phyloP scores from a whole-genome alignment of 305 asterid species.

The Fraxinus nigra region DNA sequence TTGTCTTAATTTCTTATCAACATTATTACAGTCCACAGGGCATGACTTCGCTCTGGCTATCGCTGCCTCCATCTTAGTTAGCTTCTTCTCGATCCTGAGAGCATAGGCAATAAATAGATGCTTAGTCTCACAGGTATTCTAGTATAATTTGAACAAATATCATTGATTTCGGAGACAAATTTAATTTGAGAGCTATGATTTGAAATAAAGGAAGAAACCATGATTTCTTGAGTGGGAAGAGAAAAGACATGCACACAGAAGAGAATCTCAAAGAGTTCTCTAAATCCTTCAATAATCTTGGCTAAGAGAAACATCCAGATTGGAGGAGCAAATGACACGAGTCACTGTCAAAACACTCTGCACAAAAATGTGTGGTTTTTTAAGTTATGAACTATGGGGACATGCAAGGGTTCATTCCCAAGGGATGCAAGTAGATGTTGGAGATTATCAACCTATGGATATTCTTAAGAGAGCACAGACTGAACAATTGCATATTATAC shows the following conservation, averaged over 20 bases:
- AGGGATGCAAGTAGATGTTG: not conserved
- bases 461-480: not conserved
- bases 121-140: constrained; percentile 18
- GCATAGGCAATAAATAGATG: constrained; percentile 26
- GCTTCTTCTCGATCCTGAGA: constrained; percentile 61
- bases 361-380: not conserved
- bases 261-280: constrained; percentile 6
- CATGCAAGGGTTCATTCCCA: constrained; percentile 1
- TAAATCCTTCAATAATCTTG: not conserved
- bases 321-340: not conserved
- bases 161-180: not conserved
- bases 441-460: not conserved
- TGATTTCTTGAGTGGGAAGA: not conserved
- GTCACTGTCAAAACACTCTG: not conserved
- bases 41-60: constrained; percentile 70
- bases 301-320: not conserved
- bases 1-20: constrained; percentile 95
- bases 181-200: not conserved
- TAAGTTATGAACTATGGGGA: not conserved
- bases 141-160: not conserved
- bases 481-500: not conserved
- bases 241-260: not conserved
- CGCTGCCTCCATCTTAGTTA: constrained; percentile 67
- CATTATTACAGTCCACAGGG: constrained; percentile 85
- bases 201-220: not conserved